A percentile compares a stretch with the other conserved stretches of the same genome.
Conservation (phyloP, 768 basidiomycete species). For the Pleurotus djamor region DNA sequence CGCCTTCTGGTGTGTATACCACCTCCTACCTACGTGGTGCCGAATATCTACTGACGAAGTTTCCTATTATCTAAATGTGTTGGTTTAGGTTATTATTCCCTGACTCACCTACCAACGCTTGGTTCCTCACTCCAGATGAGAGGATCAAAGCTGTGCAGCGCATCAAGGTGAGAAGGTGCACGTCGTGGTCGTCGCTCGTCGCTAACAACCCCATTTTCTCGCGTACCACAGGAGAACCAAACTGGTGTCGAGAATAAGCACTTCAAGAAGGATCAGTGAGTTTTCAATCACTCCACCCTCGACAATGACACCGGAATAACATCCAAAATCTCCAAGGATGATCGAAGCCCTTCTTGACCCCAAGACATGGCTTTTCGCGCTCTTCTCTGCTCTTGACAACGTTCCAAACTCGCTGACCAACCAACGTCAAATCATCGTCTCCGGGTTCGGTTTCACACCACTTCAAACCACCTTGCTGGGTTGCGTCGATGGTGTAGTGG, state of each 20-base stretch:
- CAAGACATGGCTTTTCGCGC: constrained; percentile 76
- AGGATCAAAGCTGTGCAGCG: constrained; percentile 48
- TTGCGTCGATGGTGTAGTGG: constrained; percentile 63
- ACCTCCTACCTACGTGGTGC: too few relatives aligned
- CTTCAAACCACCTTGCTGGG: constrained; percentile 69
- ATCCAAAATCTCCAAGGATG: too few relatives aligned
- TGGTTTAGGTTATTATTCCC: constrained; percentile 51
- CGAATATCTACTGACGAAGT: not conserved
- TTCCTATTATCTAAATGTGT: constrained; percentile 7
- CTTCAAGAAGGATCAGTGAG: constrained; percentile 79
- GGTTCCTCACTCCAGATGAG: constrained; percentile 55
- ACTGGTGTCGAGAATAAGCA: constrained; percentile 81
- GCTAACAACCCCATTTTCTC: not conserved
- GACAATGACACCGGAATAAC: too few relatives aligned
- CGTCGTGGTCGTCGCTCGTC: not conserved
- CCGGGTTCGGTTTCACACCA: constrained; percentile 61
- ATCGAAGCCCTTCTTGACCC: constrained; percentile 66
- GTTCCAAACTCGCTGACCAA: constrained; percentile 66
- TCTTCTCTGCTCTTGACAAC: constrained; percentile 60
- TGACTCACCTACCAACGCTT: constrained; percentile 57
- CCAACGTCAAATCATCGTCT: constrained; percentile 62
- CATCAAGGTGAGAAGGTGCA: constrained; percentile 41
- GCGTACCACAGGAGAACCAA: constrained; percentile 55
- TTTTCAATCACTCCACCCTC: too few relatives aligned
- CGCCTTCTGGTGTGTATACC: constrained; percentile 51